Evolutionary conservation across 1,139 yeast genomes (phyloP).

Genomic region (Hansenula lynferdii): DNA sequence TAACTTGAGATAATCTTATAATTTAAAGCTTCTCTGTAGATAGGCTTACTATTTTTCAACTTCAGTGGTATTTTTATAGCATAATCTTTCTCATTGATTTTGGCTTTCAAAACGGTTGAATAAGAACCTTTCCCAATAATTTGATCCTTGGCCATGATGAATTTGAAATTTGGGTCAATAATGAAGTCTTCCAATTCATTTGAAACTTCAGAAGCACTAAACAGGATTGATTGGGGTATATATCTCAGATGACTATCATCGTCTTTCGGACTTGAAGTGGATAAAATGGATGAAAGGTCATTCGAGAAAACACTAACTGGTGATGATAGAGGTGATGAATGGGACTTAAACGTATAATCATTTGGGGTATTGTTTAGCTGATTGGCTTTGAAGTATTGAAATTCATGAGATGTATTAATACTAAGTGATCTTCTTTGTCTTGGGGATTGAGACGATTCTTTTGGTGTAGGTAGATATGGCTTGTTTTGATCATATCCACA

Average conservation of each 20-base stretch:
- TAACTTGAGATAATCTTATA: constrained; percentile 19
- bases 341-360: background rate
- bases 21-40: constrained; percentile 26
- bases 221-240: constrained; percentile 1
- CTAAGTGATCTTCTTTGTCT: background rate
- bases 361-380: too few species aligned
- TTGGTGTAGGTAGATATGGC: background rate
- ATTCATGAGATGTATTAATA: background rate
- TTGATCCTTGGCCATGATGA: background rate
- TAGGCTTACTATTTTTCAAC: constrained; percentile 20
- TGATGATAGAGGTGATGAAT: constrained; percentile 1
- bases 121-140: constrained; percentile 27
- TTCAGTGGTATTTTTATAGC: constrained; percentile 31
- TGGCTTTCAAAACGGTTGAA: constrained; percentile 22
- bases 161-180: constrained; percentile 2
- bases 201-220: background rate
- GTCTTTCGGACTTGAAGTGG: background rate
- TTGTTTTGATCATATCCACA: background rate
- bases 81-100: constrained; percentile 8
- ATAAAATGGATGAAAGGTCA: background rate
- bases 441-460: background rate
- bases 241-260: constrained; percentile 1
- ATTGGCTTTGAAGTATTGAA: background rate
- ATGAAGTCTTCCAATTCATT: constrained; percentile 2
- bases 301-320: background rate